A percentile compares a stretch with the other conserved stretches of the same genome.
Evolutionary conservation across 495 filamentous ascomycete species (phyloP).

Genomic region (Cudoniella acicularis): DNA sequence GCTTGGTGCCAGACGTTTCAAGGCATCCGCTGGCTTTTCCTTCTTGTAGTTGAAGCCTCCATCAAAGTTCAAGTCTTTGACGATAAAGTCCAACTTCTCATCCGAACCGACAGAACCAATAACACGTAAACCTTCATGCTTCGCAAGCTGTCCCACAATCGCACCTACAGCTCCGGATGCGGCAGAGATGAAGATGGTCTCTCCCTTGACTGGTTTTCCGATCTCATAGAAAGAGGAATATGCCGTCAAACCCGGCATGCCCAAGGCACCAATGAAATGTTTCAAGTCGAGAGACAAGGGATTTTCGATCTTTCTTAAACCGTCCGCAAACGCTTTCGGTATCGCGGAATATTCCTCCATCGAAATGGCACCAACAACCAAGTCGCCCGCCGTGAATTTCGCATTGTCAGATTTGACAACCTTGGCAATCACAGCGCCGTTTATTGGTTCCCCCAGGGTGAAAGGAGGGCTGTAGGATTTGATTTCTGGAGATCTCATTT

Average conservation of each 20-base stretch:
- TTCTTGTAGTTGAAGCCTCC: constrained; percentile 67
- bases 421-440: constrained; percentile 51
- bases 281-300: constrained; percentile 59
- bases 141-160: constrained; percentile 79
- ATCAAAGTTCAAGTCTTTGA: constrained; percentile 61
- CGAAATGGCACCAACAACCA: constrained; percentile 56
- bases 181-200: constrained; percentile 81
- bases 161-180: constrained; percentile 82
- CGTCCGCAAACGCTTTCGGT: constrained; percentile 24
- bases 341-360: constrained; percentile 61
- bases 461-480: constrained; percentile 66
- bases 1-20: constrained; percentile 56
- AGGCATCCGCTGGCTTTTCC: constrained; percentile 51
- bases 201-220: constrained; percentile 79
- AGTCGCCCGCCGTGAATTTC: constrained; percentile 61
- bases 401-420: constrained; percentile 63
- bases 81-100: constrained; percentile 65
- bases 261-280: constrained; percentile 67
- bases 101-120: constrained; percentile 66
- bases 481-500: constrained; percentile 43
- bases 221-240: constrained; percentile 80
- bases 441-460: constrained; percentile 51
- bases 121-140: constrained; percentile 80
- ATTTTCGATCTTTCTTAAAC: constrained; percentile 50
- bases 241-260: constrained; percentile 85